phyloP scores from a whole-genome alignment of 2,329 filamentous ascomycete species.

The Magnaporthiopsis incrustans region DNA sequence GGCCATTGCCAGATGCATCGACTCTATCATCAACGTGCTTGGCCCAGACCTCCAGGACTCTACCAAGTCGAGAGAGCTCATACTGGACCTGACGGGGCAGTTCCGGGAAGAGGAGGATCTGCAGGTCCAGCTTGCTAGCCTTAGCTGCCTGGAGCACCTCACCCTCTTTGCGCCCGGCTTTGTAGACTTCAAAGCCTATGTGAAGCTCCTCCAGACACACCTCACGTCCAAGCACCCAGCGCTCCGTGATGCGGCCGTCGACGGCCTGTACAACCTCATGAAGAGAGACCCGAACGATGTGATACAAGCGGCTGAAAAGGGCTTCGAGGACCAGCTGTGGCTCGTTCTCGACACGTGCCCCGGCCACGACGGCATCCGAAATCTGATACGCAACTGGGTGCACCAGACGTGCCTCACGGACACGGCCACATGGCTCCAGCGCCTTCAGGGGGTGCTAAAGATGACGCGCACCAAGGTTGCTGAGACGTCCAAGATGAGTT shows the following conservation, averaged over 20 bases:
- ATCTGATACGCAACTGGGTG: constrained; percentile 88
- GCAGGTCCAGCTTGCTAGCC: constrained; percentile 65
- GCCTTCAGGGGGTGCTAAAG: constrained; percentile 81
- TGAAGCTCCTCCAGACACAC: constrained; percentile 71
- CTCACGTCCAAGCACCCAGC: constrained; percentile 61
- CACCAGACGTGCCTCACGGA: constrained; percentile 78
- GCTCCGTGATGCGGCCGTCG: constrained; percentile 72
- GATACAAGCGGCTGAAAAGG: constrained; percentile 63
- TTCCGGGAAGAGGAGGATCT: constrained; percentile 64
- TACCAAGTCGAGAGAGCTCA: constrained; percentile 83
- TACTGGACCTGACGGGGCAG: constrained; percentile 75
- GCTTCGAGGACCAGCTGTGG: constrained; percentile 89
- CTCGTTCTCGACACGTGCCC: constrained; percentile 73
- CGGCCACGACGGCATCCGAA: constrained; percentile 70
- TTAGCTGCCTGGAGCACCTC: constrained; percentile 82
- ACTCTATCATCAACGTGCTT: constrained; percentile 93
- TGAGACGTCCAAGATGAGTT: constrained; percentile 37
- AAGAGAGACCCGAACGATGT: constrained; percentile 82
- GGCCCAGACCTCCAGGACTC: constrained; percentile 93
- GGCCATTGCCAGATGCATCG: constrained; percentile 78
- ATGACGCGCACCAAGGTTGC: constrained; percentile 69
- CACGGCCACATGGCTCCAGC: constrained; percentile 77
- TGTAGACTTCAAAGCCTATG: constrained; percentile 77
- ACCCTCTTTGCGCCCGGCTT: constrained; percentile 85
- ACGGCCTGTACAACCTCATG: constrained; percentile 91